These are phyloP conservation scores for Zelopaecilomyces penicillatus DNA, from an alignment of 2,329 filamentous ascomycete genomes.

Conservation along the genomic window DNA sequence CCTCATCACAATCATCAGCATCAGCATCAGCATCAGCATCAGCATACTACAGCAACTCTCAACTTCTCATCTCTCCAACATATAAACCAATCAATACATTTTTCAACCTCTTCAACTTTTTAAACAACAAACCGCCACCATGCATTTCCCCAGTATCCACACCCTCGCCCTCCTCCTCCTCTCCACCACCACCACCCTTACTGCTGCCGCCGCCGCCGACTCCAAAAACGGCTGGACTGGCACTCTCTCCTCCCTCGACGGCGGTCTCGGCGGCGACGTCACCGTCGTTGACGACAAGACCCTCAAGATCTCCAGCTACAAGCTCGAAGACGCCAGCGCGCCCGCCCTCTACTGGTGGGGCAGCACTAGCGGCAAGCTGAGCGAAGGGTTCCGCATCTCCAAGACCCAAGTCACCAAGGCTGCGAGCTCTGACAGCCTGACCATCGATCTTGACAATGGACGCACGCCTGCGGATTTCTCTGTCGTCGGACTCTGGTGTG, in stretches of 20 bases:
- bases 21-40: too few species aligned
- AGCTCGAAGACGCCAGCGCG: conserved; percentile 17
- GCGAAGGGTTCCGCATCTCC: conserved; percentile 18
- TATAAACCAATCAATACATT: too few species aligned
- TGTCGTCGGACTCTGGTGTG: conserved; percentile 17
- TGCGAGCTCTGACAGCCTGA: conserved; percentile 10
- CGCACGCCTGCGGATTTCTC: conserved; percentile 14
- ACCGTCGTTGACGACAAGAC: conserved; percentile 14
- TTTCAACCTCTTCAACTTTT: too few species aligned
- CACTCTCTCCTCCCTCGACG: conserved; percentile 14
- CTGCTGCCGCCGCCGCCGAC: conserved; percentile 4
- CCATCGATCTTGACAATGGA: conserved; percentile 16
- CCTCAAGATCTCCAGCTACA: conserved; percentile 15
- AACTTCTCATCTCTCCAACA: too few species aligned
- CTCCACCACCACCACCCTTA: too few species aligned
- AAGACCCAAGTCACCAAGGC: conserved; percentile 14
- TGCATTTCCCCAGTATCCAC: too few species aligned
- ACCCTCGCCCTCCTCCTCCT: not conserved
- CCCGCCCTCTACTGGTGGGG: conserved; percentile 22
- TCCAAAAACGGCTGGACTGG: conserved; percentile 13
- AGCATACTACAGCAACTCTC: too few species aligned
- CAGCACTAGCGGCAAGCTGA: conserved; percentile 10
- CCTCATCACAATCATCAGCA: too few species aligned
- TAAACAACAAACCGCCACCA: too few species aligned
- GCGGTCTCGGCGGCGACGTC: conserved; percentile 16